Base-by-base conservation (phyloP, 2,329 filamentous ascomycete species). In the Tolypocladium ovalisporum region DNA sequence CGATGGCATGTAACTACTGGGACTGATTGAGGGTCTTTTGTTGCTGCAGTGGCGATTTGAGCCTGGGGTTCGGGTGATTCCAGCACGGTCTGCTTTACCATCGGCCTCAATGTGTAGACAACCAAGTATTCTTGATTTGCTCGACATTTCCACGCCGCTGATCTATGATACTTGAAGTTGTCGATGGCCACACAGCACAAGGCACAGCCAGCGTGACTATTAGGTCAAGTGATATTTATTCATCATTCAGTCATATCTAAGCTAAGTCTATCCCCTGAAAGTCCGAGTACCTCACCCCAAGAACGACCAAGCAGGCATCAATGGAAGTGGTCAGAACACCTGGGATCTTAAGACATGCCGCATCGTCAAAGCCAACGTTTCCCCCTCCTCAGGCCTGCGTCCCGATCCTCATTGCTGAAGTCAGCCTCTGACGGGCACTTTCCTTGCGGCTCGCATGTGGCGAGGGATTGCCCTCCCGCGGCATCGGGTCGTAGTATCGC, bases 1-100 rank as follows among this genome's bases (percentile, higher is more conserved):
- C 34, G 83, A 89, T 1, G 60, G 61, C 4, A 57, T 64, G 58
- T 66, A 60, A 27, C 53, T n/a, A n/a, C 22, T n/a, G 47, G 19
- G 7, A 4, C 6, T 40, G 19, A 10, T 40, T 9, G 7, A n/a
- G 2, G 37, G 4, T 40, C 17, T n/a, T 8, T n/a, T 6, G 19
- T 40, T n/a, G 37, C 37, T 40, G 12, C 12, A 9, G 37, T 8
- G 34, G 10, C 17, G 8, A 17, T 22, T 7, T 17, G 19, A 39
- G 24, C 39, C 40, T 17, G 27, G 9, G 37, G 3, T 29, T 22
- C 10, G 42, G 40, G 42, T 7, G 6, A 15, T 47, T 1, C 3
- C 15, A 5, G 42, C 15, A 27, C 17, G 7, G 13, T 4, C 24
- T 19, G 24, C 42, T 29, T 13, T 8, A 7, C 24, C 42, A 8